phyloP scores from a whole-genome alignment of 2,329 filamentous ascomycete genomes.

The Keithomyces neogunnii region DNA sequence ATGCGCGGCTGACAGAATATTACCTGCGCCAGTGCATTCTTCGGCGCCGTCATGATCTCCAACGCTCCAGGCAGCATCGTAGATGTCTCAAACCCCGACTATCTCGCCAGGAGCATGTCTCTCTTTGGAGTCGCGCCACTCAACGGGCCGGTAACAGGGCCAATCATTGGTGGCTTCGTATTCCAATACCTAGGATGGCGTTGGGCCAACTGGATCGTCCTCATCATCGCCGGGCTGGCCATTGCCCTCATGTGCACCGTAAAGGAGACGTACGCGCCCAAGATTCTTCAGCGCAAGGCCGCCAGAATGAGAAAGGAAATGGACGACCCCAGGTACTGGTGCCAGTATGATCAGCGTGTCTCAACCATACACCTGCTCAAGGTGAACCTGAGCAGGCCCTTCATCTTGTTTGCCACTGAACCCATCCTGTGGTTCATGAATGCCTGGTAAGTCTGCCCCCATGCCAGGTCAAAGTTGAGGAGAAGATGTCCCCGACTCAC shows the following conservation, averaged over 20 bases:
- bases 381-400: slow-evolving; percentile 68
- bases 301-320: slow-evolving; percentile 56
- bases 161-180: slow-evolving; percentile 63
- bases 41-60: slow-evolving; percentile 66
- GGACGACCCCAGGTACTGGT: slow-evolving; percentile 67
- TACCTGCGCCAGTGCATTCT: slow-evolving; percentile 31
- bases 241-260: slow-evolving; percentile 50
- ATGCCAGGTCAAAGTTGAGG: background rate
- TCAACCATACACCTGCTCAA: slow-evolving; percentile 60
- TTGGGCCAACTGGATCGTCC: slow-evolving; percentile 75
- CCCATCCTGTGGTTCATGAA: slow-evolving; percentile 71
- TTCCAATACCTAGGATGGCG: slow-evolving; percentile 72
- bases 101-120: slow-evolving; percentile 77
- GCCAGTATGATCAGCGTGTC: slow-evolving; percentile 65
- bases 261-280: slow-evolving; percentile 70
- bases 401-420: slow-evolving; percentile 69
- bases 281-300: slow-evolving; percentile 59
- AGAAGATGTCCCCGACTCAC: background rate
- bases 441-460: slow-evolving; percentile 41
- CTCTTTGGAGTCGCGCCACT: slow-evolving; percentile 61
- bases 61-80: slow-evolving; percentile 77
- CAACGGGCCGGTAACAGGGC: slow-evolving; percentile 52
- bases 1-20: background rate
- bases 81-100: slow-evolving; percentile 74
- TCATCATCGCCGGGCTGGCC: slow-evolving; percentile 61